Evolutionary conservation across 495 filamentous ascomycete species (phyloP), one percentile per base, ranked within the genome.

Genomic region (Aspergillus cristatus): DNA sequence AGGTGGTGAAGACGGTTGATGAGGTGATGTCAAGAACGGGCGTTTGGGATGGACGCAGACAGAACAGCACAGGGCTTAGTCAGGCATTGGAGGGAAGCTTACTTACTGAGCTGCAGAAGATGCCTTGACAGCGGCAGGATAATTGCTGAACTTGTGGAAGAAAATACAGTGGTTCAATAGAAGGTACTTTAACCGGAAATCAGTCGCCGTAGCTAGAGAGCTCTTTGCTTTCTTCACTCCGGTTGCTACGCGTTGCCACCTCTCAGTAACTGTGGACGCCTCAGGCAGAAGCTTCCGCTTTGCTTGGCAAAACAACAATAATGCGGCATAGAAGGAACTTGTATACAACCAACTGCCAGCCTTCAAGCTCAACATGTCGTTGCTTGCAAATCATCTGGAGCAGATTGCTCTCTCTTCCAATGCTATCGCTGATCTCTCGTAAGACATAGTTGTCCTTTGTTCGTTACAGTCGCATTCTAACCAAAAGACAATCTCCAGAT

Each of bases 351-450:
- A 16, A 22, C 33, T 18, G 18, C 12, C 28, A 42, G 31, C 35
- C 11, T 18, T 29, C 17, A 29, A 25, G 39, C 18, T 13, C 38
- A 36, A 20, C 47, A 88, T 91, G 78, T 72, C 84, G 15, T 76
- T 94, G 6, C 72, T 97, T 18, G 73, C 81, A 4, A 81, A 70
- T 28, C 88, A 96, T 62, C 73, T 97, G 16, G 90, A 95, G 67
- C 91, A 96, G 55, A 95, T 97, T 41, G 64, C 75, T 17, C 71
- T 88, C 45, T 95, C 85, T 6, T 79, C 87, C 24, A 73, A 75
- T 50, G 82, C 84, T 39, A 91, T 97, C 40, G 75, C 82, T 37
- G 82, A 84, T 41, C 78, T 96, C 24, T 81, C 86, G 85, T 91
- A 52, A 26, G 84, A 63, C 15, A 22, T 15, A 10, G 7, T 12